These are phyloP conservation scores for Penicillium sp. DNA, from an alignment of 2,329 filamentous ascomycete genomes.

Conservation along the genomic window DNA sequence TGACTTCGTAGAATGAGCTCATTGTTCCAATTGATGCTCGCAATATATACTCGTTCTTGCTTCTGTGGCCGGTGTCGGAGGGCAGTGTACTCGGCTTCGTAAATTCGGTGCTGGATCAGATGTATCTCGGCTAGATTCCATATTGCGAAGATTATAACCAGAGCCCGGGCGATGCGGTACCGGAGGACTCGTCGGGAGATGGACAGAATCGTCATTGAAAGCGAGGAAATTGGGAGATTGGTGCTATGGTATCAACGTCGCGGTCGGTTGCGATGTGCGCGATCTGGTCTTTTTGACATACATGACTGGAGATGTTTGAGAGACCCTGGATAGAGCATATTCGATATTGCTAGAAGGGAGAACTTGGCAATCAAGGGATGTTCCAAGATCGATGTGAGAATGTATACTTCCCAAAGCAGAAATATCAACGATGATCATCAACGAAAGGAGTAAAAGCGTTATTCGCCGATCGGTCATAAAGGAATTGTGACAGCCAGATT, in stretches of 20 bases:
- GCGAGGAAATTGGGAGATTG: conserved; percentile 2
- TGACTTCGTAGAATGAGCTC: conserved; percentile 57
- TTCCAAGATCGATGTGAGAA: background rate
- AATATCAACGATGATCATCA: background rate
- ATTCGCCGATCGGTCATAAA: background rate
- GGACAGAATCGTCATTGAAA: conserved; percentile 15
- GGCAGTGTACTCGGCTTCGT: conserved; percentile 8
- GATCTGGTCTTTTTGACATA: background rate
- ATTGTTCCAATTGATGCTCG: conserved; percentile 67
- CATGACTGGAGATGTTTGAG: background rate
- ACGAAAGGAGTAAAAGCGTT: background rate
- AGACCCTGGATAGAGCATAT: background rate
- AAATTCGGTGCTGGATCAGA: conserved; percentile 16
- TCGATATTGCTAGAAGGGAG: background rate
- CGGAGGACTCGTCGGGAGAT: conserved; percentile 12
- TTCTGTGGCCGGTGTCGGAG: conserved; percentile 12
- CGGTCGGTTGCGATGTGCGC: background rate
- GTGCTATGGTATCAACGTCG: background rate
- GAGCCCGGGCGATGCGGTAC: conserved; percentile 16
- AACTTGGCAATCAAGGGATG: conserved; percentile 1
- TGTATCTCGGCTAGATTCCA: conserved; percentile 23
- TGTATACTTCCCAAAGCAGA: background rate
- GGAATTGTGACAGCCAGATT: background rate
- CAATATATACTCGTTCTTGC: conserved; percentile 58
- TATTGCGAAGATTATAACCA: conserved; percentile 17